phyloP scores from a whole-genome alignment of 768 basidiomycete genomes.

The Leccinellum rugosiceps region DNA sequence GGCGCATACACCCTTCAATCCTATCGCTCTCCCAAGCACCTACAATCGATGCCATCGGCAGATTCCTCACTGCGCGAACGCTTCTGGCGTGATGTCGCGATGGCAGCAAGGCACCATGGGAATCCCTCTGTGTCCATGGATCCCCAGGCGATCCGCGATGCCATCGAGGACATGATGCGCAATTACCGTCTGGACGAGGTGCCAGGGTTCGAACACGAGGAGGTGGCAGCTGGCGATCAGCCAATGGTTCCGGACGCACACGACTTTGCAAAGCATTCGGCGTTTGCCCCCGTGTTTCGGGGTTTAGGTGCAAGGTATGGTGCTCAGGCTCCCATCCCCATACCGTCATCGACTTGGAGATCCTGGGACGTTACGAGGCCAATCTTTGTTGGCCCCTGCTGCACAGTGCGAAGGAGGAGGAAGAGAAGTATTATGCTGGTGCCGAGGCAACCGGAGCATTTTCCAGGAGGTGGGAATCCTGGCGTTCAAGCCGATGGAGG shows the following conservation, averaged over 20 bases:
- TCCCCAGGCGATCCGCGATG: conserved; percentile 15
- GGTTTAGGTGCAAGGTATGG: not conserved
- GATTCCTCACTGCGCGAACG: conserved; percentile 17
- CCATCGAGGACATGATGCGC: conserved; percentile 22
- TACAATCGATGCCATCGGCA: conserved; percentile 8
- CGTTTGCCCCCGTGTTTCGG: conserved; percentile 21
- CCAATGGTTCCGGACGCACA: conserved; percentile 6
- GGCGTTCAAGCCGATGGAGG: conserved; percentile 18
- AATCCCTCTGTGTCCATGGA: not conserved
- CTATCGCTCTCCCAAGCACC: not conserved
- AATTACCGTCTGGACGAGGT: conserved; percentile 21
- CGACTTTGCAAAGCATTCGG: conserved; percentile 14
- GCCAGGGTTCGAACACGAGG: conserved; percentile 10
- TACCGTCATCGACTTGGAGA: not conserved
- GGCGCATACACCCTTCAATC: conserved; percentile 8
- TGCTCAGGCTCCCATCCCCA: not conserved
- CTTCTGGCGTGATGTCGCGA: conserved; percentile 25
- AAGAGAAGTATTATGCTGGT: not conserved
- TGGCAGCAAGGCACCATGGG: conserved; percentile 3
- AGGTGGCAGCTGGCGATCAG: not conserved
- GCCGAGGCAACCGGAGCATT: conserved; percentile 8
- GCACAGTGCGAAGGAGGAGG: not conserved
- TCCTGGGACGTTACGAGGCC: conserved; percentile 9
- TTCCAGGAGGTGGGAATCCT: conserved; percentile 20
- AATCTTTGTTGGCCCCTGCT: conserved; percentile 12